A percentile compares a stretch with the other conserved stretches of the same genome.
phyloP scores from a whole-genome alignment of 163 green algal species.

The Scenedesmus sp. region DNA sequence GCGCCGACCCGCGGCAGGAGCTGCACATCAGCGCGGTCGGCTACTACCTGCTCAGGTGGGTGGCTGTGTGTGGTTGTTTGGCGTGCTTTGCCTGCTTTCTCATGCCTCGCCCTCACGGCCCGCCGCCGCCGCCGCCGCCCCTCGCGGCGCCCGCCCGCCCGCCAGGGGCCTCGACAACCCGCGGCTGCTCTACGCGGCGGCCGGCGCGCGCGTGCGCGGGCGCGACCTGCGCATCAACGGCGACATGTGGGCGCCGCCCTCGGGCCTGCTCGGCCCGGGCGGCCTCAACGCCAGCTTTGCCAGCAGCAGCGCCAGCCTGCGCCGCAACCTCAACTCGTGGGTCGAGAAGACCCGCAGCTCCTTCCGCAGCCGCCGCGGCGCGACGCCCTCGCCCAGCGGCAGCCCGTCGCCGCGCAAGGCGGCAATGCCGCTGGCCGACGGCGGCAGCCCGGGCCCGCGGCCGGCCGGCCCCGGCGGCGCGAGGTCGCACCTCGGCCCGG shows the following conservation, averaged over 20 bases:
- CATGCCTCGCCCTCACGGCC: too few species aligned
- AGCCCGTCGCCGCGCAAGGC: slow-evolving; percentile 3
- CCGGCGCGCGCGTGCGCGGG: neutral
- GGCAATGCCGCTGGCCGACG: too few species aligned
- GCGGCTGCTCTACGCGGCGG: slow-evolving; percentile 21
- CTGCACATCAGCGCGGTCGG: slow-evolving; percentile 9
- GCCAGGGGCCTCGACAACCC: slow-evolving; percentile 32
- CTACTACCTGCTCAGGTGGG: slow-evolving; percentile 42
- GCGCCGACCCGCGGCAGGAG: too few species aligned
- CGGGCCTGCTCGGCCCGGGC: neutral
- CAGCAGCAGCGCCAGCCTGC: slow-evolving; percentile 16
- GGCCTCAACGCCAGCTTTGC: slow-evolving; percentile 13
- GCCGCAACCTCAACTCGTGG: neutral
- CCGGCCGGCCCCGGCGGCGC: too few species aligned
- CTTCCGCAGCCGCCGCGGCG: neutral
- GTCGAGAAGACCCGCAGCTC: neutral
- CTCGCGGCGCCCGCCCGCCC: neutral
- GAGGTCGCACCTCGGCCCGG: too few species aligned
- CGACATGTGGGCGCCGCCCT: slow-evolving; percentile 6
- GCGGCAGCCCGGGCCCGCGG: neutral
- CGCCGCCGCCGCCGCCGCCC: neutral
- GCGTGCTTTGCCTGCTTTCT: neutral
- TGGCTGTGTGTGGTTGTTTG: slow-evolving; percentile 11
- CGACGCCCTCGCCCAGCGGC: neutral
- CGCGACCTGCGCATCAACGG: slow-evolving; percentile 9